Percentiles rank a stretch among this genome's conserved stretches.
These are phyloP conservation scores for Fraxinus xanthoxyloides DNA, from an alignment of 305 asterid species.

Conservation along the genomic window DNA sequence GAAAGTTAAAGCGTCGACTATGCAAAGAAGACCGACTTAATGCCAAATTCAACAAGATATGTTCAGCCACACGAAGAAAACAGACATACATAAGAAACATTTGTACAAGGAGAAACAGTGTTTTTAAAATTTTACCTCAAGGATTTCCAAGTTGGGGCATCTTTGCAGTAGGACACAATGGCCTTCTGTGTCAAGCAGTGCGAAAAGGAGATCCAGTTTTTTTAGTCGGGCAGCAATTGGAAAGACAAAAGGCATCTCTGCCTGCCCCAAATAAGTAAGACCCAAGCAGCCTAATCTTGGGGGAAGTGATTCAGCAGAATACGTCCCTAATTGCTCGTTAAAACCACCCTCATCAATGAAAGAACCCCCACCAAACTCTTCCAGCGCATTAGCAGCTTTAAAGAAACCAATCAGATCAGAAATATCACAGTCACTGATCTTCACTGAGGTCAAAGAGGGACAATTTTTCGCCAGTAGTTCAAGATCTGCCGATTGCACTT, in stretches of 20 bases:
- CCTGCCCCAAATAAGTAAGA: conserved; percentile 60
- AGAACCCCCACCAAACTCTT: conserved; percentile 90
- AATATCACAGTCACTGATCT: conserved; percentile 73
- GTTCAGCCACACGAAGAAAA: conserved; percentile 2
- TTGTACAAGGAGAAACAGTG: not conserved
- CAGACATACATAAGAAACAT: not conserved
- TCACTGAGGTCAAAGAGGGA: conserved; percentile 57
- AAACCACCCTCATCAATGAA: conserved; percentile 53
- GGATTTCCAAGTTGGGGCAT: conserved; percentile 89
- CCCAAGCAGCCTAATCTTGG: conserved; percentile 63
- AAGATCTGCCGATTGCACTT: conserved; percentile 50
- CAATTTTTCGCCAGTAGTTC: conserved; percentile 76
- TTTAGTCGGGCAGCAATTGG: conserved; percentile 69
- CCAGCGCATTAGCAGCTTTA: conserved; percentile 57
- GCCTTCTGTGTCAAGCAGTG: conserved; percentile 86
- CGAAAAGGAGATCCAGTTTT: conserved; percentile 84
- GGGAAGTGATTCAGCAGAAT: conserved; percentile 52
- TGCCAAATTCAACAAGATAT: not conserved
- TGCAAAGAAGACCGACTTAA: not conserved
- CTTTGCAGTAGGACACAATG: conserved; percentile 64
- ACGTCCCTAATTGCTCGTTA: conserved; percentile 49
- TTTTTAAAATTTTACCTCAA: conserved; percentile 57
- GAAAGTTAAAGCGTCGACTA: not conserved
- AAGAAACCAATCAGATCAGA: conserved; percentile 58
- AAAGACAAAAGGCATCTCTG: conserved; percentile 72